Evolutionary conservation across 2,329 filamentous ascomycete genomes (phyloP), one percentile per base, ranked within the genome.

Genomic region (Arthrinium phaeospermum): DNA sequence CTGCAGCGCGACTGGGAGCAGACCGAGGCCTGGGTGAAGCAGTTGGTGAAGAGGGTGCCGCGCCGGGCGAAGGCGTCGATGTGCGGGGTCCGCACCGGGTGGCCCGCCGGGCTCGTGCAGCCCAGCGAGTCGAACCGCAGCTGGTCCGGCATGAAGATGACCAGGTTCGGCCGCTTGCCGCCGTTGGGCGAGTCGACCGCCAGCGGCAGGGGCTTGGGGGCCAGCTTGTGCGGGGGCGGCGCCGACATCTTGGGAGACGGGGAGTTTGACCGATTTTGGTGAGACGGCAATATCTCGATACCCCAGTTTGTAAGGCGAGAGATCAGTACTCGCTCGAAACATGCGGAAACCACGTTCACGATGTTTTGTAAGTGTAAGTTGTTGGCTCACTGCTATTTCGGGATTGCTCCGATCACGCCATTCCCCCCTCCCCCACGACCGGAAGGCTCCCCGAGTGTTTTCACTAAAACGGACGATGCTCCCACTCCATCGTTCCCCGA

Each of bases 141-240:
- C 76, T 86, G 85, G 68, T 86, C 85, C 3, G 84, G 85, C 85
- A 86, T 86, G 73, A 86, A 86, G 10, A 86, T 83, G 69, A 84
- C 75, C 37, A 82, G 80, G 71, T 85, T 85, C 41, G 19, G 82
- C 19, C 57, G 64, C 30, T 44, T 37, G 14, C 57, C 70, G 41
- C 70, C 53, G 67, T 71, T 71, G 46, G 64, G 64, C 3, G 70
- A 71, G 46, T 70, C 34, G 30, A 70, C n/a, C 4, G 16, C 27
- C 34, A 70, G 49, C 34, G 69, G 69, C 46, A 70, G 22, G 2
- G 69, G 69, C 69, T 37, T 44, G 49, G 69, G 69, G 14, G 24
- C 49, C 14, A 57, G 30, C 51, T 57, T 57, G 51, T 57, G 27
- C 3, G 51, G 51, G 51, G 51, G 51, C 8, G 51, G 51, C 6